Evolutionary conservation across 1,284 basidiomycete genomes (phyloP).

Genomic region (Ustilago tritici): DNA sequence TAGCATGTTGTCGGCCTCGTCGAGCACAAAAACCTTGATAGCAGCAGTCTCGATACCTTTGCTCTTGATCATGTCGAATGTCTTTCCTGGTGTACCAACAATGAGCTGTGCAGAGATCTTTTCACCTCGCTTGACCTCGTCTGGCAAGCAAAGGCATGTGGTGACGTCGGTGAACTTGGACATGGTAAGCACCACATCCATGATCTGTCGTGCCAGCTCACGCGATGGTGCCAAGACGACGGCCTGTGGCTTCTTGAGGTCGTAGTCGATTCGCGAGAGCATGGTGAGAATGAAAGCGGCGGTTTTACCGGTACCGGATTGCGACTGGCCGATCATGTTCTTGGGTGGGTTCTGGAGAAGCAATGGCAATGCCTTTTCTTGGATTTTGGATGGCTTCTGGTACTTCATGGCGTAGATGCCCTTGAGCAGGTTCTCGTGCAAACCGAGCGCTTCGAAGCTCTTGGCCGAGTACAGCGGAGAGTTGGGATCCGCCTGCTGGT

Average conservation of each 20-base stretch:
- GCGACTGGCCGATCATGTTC: constrained; percentile 99
- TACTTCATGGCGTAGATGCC: constrained; percentile 98
- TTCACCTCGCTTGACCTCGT: constrained; percentile 76
- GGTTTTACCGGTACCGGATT: constrained; percentile 99
- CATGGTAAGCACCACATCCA: constrained; percentile 93
- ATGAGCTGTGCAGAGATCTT: constrained; percentile 88
- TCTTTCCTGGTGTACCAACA: constrained; percentile 96
- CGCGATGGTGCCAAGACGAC: constrained; percentile 78
- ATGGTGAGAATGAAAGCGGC: constrained; percentile 98
- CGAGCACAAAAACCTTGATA: constrained; percentile 93
- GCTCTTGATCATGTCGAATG: constrained; percentile 79
- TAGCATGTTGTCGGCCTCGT: constrained; percentile 99
- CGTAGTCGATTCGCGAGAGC: constrained; percentile 92
- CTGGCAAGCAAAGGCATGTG: constrained; percentile 94
- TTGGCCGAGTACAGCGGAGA: constrained; percentile 94
- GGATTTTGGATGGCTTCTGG: constrained; percentile 98
- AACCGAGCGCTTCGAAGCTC: constrained; percentile 80
- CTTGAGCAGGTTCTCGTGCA: constrained; percentile 86
- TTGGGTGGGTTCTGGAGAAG: constrained; percentile 89
- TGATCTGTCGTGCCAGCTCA: constrained; percentile 96
- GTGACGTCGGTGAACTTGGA: constrained; percentile 93
- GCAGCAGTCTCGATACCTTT: constrained; percentile 76
- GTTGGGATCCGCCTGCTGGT: constrained; percentile 95
- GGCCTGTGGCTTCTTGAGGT: constrained; percentile 81
- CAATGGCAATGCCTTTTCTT: constrained; percentile 94